Evolutionary conservation across 2,329 filamentous ascomycete genomes (phyloP).

Genomic region (Magnaporthiopsis incrustans): DNA sequence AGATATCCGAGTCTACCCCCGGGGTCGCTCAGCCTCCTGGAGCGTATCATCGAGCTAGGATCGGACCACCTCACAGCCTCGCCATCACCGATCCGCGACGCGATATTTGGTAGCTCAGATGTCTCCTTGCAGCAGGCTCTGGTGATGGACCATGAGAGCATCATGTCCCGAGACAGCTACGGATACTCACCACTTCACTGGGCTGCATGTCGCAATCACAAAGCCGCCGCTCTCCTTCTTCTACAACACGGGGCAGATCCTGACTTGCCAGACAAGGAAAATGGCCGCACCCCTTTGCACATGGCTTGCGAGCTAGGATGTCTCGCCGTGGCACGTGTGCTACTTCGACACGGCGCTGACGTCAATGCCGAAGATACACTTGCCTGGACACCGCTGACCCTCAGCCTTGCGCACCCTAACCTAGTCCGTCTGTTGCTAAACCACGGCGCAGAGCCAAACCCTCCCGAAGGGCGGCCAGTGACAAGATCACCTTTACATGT

Average conservation of each 20-base stretch:
- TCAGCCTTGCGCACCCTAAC: rapidly evolving
- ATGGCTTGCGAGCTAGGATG: neutral
- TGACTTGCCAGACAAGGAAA: neutral
- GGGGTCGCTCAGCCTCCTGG: neutral
- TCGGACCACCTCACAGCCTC: neutral
- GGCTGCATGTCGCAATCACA: neutral
- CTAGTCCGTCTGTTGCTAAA: neutral
- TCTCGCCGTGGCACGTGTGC: neutral
- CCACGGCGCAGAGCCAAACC: neutral
- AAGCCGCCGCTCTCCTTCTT: neutral
- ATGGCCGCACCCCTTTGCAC: neutral
- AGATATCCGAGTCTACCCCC: too few relatives aligned
- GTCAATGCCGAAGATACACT: neutral
- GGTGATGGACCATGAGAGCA: neutral
- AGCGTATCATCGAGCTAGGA: neutral
- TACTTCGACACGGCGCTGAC: neutral
- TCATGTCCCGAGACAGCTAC: neutral
- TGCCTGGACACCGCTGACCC: neutral
- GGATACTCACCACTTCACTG: neutral
- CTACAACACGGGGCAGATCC: neutral
- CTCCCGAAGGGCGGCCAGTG: too few relatives aligned
- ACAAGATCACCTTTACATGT: too few relatives aligned
- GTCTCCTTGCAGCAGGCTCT: neutral
- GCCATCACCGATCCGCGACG: neutral
- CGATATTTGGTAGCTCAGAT: neutral